A percentile compares a stretch with the other conserved stretches of the same genome.
Conservation (phyloP, 805 yeast genomes). For the Kluyveromyces starmeri region DNA sequence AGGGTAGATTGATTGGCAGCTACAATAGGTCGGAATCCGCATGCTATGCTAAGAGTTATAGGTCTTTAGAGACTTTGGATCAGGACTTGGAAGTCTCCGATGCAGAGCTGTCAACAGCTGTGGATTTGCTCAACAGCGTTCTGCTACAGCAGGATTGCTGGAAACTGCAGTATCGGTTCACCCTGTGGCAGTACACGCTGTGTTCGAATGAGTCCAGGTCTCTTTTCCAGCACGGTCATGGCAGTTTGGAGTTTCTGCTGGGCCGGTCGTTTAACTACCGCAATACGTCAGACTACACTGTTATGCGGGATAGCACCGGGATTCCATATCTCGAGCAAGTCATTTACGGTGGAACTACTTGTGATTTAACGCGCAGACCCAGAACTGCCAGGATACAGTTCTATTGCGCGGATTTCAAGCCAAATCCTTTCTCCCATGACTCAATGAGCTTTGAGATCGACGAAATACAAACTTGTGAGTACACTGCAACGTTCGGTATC, state of each 20-base stretch:
- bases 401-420: constrained; percentile 39
- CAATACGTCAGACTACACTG: constrained; percentile 19
- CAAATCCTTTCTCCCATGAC: constrained; percentile 9
- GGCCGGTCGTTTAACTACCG: constrained; percentile 17
- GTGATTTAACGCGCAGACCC: constrained; percentile 48
- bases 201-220: background rate
- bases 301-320: constrained; percentile 29
- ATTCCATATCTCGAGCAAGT: constrained; percentile 23
- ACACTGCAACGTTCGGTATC: constrained; percentile 41
- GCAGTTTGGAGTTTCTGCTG: constrained; percentile 10
- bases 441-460: constrained; percentile 29
- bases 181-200: background rate
- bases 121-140: no score
- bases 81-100: no score
- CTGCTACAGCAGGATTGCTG: no score
- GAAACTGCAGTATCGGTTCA: no score
- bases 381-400: constrained; percentile 49
- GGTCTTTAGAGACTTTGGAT: no score
- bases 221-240: background rate
- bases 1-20: no score
- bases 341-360: constrained; percentile 44
- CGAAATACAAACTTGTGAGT: constrained; percentile 52
- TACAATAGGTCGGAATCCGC: no score
- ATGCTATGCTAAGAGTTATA: no score
- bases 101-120: no score